Evolutionary conservation across 306 rosid genomes (phyloP), one percentile per base, ranked within the genome.

Genomic region (Clitoria ternatea): DNA sequence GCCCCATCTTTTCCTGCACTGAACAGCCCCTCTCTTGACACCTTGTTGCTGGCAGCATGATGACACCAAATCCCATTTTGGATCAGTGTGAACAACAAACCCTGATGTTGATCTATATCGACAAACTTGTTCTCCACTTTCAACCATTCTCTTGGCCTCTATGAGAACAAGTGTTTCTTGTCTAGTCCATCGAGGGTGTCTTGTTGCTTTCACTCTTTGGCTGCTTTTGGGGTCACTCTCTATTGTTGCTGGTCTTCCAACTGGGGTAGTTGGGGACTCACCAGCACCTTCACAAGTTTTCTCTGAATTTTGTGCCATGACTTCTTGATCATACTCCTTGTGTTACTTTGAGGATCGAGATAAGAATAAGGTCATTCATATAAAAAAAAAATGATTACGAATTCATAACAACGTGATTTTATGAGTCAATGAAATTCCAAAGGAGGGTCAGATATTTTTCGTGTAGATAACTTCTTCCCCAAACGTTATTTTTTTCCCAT

Each of bases 171-270:
- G 61, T 4, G 88, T 81, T 44, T 84, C 88, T 20, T 71, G 71
- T 61, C 81, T 77, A 2, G 81, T 81, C 88, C 88, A 84, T 14
- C 85, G 44, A 6, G 88, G 88, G 48, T 81, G 85, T n/a, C 88
- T 84, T 2, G 83, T 84, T 43, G 72, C 61, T 62, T 78, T 84
- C 50, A 27, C 12, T 61, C 74, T 70, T 29, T 70, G 74, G 29
- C 10, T 62, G 29, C 10, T 62, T 36, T 23, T 79, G 14, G 66
- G 48, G 3, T 67, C 69, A 43, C 37, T 9, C 57, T 72, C 77
- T 44, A 35, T 3, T 39, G 43, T 3, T 39, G 74, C 62, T 39
- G 47, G 66, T 24, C 5, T 48, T 59, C 18, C 70, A 61, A 61
- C 76, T 52, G 59, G 74, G 32, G 54, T 20, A 19, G 79, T 17